Evolutionary conservation across 75 land plant genomes (phyloP).

Genomic region (Selaginella moellendorffii): DNA sequence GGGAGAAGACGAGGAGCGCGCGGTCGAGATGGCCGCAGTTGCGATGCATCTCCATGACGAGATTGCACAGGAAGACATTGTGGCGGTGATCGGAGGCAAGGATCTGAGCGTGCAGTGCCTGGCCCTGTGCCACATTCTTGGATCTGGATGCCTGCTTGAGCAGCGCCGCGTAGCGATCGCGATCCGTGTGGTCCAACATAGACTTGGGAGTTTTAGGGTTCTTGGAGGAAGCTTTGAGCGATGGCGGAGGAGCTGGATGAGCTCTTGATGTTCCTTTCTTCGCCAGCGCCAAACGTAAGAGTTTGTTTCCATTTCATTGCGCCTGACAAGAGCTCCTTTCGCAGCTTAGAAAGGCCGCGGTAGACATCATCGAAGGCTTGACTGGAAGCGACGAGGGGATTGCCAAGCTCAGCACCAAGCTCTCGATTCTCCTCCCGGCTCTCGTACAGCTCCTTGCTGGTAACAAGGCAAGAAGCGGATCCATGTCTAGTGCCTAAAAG

Average conservation of each 20-base stretch:
- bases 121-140: no score
- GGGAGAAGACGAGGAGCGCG: no score
- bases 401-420: constrained; percentile 21
- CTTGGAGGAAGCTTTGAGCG: background rate
- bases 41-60: no score
- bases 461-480: constrained; percentile 23
- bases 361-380: constrained; percentile 64
- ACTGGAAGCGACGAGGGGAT: constrained; percentile 80
- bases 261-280: constrained; percentile 55
- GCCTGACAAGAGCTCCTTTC: background rate
- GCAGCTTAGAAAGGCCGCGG: constrained; percentile 70
- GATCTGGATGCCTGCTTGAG: no score
- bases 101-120: no score
- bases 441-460: constrained; percentile 41
- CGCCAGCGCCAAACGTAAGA: constrained; percentile 61
- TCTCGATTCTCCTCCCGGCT: constrained; percentile 28
- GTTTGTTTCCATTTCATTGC: background rate
- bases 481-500: background rate
- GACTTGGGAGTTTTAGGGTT: constrained; percentile 1
- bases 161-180: no score
- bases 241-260: constrained; percentile 83
- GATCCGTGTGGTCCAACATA: no score
- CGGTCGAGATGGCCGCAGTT: no score
- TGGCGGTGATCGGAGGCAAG: no score
- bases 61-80: no score